Conservation (phyloP, 257 asterid species). For the Perilla frutescens region DNA sequence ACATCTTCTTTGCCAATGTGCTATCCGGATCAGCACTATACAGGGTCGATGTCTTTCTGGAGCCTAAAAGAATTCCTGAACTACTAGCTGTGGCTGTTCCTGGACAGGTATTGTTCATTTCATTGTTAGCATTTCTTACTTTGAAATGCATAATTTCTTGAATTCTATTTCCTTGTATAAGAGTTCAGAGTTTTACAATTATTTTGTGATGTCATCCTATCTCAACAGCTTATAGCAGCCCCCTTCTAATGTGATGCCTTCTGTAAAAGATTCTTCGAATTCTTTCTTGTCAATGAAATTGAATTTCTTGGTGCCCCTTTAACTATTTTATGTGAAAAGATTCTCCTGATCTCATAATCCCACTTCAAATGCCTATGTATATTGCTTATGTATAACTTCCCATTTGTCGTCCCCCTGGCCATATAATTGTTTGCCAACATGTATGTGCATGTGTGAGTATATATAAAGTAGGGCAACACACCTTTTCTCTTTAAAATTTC, state of each 20-base stretch:
- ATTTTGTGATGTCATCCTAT: not conserved
- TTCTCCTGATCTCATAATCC: not conserved
- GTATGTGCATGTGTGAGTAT: no score
- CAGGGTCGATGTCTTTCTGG: constrained; percentile 61
- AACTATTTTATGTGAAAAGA: not conserved
- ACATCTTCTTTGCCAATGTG: constrained; percentile 89
- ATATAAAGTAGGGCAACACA: not conserved
- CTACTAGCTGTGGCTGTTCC: constrained; percentile 90
- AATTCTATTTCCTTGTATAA: not conserved
- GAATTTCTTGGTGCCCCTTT: not conserved
- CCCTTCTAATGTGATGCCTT: not conserved
- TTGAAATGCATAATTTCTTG: not conserved
- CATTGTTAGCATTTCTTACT: constrained; percentile 10
- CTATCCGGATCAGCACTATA: constrained; percentile 91
- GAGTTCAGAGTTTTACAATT: not conserved
- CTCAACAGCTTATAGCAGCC: not conserved
- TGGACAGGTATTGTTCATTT: constrained; percentile 72
- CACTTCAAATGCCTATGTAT: not conserved
- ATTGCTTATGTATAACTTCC: not conserved
- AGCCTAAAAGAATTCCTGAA: constrained; percentile 83
- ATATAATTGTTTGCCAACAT: not conserved
- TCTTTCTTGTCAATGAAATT: not conserved
- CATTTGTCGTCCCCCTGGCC: not conserved
- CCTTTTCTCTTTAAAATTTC: not conserved
- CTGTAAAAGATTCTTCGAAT: not conserved